Evolutionary conservation across 73 alveolate genomes (phyloP).

Genomic region (Paramecium sonneborni): DNA sequence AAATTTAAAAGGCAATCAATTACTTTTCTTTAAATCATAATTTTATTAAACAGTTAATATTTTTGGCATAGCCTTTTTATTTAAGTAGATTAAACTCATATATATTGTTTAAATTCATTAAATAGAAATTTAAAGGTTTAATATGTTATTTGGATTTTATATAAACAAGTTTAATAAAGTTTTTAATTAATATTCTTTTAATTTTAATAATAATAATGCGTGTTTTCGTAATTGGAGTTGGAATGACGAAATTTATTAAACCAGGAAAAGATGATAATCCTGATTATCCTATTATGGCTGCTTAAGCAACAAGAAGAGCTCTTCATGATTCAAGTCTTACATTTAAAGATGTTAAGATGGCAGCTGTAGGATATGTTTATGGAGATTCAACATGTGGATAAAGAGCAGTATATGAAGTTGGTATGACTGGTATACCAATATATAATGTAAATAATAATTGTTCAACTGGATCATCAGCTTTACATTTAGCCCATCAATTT

Average conservation of each 20-base stretch:
- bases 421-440: conserved; percentile 87
- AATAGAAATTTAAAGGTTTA: no score
- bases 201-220: not conserved
- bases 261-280: conserved; percentile 78
- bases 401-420: conserved; percentile 85
- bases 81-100: no score
- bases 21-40: no score
- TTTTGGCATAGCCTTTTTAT: no score
- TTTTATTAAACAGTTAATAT: no score
- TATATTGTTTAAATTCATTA: no score
- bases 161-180: no score
- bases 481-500: conserved; percentile 70
- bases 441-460: conserved; percentile 85
- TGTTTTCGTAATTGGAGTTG: conserved; percentile 90
- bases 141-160: no score
- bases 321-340: conserved; percentile 77
- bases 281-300: conserved; percentile 84
- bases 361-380: conserved; percentile 84
- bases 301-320: conserved; percentile 79
- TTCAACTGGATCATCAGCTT: conserved; percentile 86
- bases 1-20: not conserved
- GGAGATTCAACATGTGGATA: conserved; percentile 90
- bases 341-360: conserved; percentile 71
- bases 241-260: conserved; percentile 88
- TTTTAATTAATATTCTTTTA: no score